phyloP scores from a whole-genome alignment of 176 grass and related monocot species.

The Aegilops tauschii region DNA sequence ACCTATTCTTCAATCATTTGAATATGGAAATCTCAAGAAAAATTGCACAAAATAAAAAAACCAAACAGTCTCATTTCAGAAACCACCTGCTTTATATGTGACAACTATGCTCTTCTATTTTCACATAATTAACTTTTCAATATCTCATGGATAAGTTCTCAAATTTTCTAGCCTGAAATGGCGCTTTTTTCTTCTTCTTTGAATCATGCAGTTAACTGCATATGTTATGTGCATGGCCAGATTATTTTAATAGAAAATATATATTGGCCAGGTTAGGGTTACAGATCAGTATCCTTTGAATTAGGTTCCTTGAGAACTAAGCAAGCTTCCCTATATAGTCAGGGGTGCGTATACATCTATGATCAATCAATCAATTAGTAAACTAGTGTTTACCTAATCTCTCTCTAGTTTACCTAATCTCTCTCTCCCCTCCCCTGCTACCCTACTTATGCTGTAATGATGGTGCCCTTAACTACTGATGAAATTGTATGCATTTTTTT shows the following conservation, averaged over 20 bases:
- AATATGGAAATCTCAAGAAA: background rate
- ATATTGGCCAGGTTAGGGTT: background rate
- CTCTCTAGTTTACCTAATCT: background rate
- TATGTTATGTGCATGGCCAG: background rate
- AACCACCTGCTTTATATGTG: background rate
- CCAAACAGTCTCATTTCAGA: background rate
- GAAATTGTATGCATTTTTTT: background rate
- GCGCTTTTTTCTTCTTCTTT: background rate
- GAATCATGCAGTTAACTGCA: background rate
- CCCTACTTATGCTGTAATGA: background rate
- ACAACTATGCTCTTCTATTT: background rate
- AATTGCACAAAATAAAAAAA: background rate
- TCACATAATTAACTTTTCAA: background rate
- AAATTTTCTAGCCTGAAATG: background rate
- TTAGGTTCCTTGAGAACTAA: constrained; percentile 3
- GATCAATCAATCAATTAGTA: background rate
- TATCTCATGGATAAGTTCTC: background rate
- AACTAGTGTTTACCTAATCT: background rate
- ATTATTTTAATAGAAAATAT: background rate
- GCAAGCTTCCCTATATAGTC: background rate
- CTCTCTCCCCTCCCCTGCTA: background rate
- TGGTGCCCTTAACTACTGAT: background rate
- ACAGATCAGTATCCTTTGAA: background rate
- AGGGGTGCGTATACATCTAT: background rate
- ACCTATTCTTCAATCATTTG: background rate